Evolutionary conservation across 108 stramenopile species (phyloP), one percentile per base, ranked within the genome.

Genomic region (Licmophora abbreviata): DNA sequence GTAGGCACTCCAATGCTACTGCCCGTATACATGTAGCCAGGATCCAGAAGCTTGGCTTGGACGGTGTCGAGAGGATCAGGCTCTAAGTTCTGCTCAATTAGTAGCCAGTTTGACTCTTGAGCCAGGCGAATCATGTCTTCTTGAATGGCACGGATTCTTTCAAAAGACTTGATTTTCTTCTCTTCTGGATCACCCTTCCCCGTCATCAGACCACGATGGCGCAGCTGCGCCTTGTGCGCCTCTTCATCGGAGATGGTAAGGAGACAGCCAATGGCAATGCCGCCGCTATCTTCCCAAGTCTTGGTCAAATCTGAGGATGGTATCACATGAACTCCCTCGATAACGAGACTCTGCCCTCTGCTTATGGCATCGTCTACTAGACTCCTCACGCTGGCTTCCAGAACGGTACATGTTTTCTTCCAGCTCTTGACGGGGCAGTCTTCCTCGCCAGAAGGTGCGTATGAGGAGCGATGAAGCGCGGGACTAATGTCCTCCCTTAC

Each of bases 391-490:
- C 59, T 48, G 1, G 71, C 41, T 8, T 66, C 45, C 14, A 84
- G 54, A 23, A 77, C 78, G 30, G 50, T 53, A 33, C 73, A 79
- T 1, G 77, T 75, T 61, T 84, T 76, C 26, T 56, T 70, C 82
- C 82, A 84, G 21, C 55, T 51, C 48, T 49, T 46, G 12, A 84
- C 68, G 12, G 82, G 73, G 53, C 80, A 73, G 41, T 79, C 69
- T 15, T 64, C 69, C 8, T 74, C 66, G 26, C 15, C 42, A 17
- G 27, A 64, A 59, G 60, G 43, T 47, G 59, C 71, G 49, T 77
- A 84, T 3, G 74, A 73, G 23, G 68, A 67, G 34, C 82, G 71
- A 54, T 84, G 82, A 24, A 84, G 55, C 3, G 75, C 76, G 3
- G 78, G 79, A 26, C 71, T 63, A 11, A 75, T 66, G 23, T 71